Conservation (phyloP, 345 rosid genomes). For the Acer campestre region DNA sequence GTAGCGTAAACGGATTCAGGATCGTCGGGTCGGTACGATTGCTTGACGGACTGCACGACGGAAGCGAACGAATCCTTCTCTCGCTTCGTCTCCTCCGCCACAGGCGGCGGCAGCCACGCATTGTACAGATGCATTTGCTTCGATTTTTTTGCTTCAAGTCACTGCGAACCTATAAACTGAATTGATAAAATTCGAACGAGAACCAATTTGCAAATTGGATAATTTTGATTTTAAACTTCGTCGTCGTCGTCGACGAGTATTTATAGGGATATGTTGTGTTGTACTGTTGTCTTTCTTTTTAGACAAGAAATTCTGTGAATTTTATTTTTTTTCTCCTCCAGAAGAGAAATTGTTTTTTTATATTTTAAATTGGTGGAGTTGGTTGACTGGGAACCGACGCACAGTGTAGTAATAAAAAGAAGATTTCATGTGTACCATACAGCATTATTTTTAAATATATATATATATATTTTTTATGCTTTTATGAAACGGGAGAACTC, state of each 20-base stretch:
- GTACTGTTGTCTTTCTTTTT: constrained; percentile 37
- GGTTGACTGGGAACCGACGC: not conserved
- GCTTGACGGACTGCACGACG: constrained; percentile 66
- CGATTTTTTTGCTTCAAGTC: constrained; percentile 14
- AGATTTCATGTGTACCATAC: too few relatives aligned
- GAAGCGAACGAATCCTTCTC: constrained; percentile 81
- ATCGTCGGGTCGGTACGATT: constrained; percentile 65
- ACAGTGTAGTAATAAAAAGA: too few relatives aligned
- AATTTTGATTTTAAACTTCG: not conserved
- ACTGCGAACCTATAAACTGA: not conserved
- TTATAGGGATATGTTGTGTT: constrained; percentile 1
- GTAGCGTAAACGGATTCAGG: constrained; percentile 92
- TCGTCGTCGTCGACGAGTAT: constrained; percentile 13
- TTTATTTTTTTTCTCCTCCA: not conserved
- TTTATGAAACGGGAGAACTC: too few relatives aligned
- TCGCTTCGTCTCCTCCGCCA: constrained; percentile 76
- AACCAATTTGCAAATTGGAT: not conserved
- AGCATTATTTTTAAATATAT: too few relatives aligned
- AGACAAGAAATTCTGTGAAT: constrained; percentile 34
- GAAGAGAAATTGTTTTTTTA: not conserved
- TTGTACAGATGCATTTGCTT: constrained; percentile 88
- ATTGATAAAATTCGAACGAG: not conserved
- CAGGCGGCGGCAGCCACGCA: constrained; percentile 95
- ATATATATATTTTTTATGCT: too few relatives aligned
- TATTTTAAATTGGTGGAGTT: not conserved